Evolutionary conservation across 2,329 filamentous ascomycete species (phyloP).

Genomic region (Trichoderma sp.): DNA sequence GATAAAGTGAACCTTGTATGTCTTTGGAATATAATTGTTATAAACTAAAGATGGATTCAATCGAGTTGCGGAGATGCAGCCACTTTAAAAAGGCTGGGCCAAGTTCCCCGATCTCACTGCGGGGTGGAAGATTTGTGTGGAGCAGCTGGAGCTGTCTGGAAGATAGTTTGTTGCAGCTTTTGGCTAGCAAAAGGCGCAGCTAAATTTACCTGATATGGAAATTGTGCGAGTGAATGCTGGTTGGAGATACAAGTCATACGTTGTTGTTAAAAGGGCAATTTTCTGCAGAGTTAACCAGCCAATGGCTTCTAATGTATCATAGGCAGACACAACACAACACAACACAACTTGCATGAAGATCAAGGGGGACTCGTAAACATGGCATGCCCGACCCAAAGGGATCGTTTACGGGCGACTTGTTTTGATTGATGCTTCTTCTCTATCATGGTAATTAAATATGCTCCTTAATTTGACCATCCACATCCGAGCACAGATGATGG

Average conservation of each 20-base stretch:
- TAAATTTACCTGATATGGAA: neutral
- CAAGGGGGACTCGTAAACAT: neutral
- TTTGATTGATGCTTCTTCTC: neutral
- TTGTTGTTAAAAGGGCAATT: neutral
- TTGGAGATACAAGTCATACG: neutral
- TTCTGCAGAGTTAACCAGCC: neutral
- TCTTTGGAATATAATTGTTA: neutral
- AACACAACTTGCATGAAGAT: neutral
- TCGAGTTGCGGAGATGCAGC: neutral
- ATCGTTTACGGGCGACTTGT: neutral
- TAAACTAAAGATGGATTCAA: neutral
- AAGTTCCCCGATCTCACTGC: neutral
- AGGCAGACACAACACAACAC: neutral
- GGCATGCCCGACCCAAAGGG: neutral
- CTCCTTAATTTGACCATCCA: slow-evolving; percentile 7
- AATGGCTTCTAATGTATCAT: neutral
- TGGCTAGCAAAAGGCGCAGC: neutral
- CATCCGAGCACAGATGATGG: slow-evolving; percentile 14
- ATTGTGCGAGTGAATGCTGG: neutral
- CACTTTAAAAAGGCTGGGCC: neutral
- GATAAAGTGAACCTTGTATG: neutral
- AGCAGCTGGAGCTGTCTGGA: neutral
- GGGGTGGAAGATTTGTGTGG: neutral
- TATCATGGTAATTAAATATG: slow-evolving; percentile 8
- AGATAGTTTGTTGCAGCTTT: neutral